Evolutionary conservation across 2,329 filamentous ascomycete species (phyloP).

Genomic region (Hymenoscyphus albidus): DNA sequence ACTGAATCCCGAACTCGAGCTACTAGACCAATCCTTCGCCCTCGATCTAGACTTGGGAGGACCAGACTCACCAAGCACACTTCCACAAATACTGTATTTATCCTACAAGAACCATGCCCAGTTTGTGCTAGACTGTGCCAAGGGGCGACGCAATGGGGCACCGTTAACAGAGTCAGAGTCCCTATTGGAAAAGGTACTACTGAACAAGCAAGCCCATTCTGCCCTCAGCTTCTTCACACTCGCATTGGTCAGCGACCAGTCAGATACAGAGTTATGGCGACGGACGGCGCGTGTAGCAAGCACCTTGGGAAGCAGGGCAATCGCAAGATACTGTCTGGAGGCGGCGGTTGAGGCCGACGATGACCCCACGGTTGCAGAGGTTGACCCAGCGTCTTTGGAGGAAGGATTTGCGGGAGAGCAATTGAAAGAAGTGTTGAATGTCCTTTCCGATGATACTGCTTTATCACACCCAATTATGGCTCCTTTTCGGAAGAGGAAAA

Average conservation of each 20-base stretch:
- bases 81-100: slow-evolving; percentile 86
- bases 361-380: slow-evolving; percentile 58
- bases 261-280: slow-evolving; percentile 64
- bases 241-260: slow-evolving; percentile 61
- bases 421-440: slow-evolving; percentile 51
- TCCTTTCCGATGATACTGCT: slow-evolving; percentile 53
- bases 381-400: slow-evolving; percentile 59
- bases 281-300: slow-evolving; percentile 55
- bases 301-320: slow-evolving; percentile 53
- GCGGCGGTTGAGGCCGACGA: slow-evolving; percentile 65
- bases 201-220: slow-evolving; percentile 34
- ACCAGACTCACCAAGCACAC: slow-evolving; percentile 71
- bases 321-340: slow-evolving; percentile 61
- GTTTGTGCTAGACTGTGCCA: slow-evolving; percentile 75
- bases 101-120: slow-evolving; percentile 95
- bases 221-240: slow-evolving; percentile 55
- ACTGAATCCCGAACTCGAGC: slow-evolving; percentile 47
- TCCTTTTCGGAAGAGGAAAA: slow-evolving; percentile 50
- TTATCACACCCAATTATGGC: slow-evolving; percentile 58
- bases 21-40: slow-evolving; percentile 46
- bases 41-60: slow-evolving; percentile 53
- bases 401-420: slow-evolving; percentile 62
- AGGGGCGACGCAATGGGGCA: slow-evolving; percentile 45
- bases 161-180: slow-evolving; percentile 22
- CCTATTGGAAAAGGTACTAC: slow-evolving; percentile 38